A percentile compares a stretch with the other conserved stretches of the same genome.
phyloP scores from a whole-genome alignment of 1,284 basidiomycete genomes.

The Puccinia hordei region DNA sequence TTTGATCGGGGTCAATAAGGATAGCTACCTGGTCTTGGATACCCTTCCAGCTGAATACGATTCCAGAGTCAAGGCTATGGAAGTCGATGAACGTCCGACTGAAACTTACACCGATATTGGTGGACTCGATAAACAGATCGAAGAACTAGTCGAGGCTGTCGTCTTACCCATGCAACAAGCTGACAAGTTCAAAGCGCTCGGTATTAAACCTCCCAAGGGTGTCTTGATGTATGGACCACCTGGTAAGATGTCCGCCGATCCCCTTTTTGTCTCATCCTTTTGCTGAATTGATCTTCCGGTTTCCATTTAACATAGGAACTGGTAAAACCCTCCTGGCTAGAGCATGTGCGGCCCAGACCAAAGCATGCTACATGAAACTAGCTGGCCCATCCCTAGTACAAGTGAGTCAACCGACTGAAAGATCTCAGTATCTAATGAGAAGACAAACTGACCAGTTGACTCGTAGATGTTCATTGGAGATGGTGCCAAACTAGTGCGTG shows the following conservation, averaged over 20 bases:
- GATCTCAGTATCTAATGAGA: not conserved
- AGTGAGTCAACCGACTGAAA: conserved; percentile 55
- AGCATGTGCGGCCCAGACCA: conserved; percentile 78
- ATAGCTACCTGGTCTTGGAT: conserved; percentile 96
- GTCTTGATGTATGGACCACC: conserved; percentile 78
- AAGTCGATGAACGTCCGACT: conserved; percentile 79
- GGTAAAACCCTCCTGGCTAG: conserved; percentile 76
- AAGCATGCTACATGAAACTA: conserved; percentile 77
- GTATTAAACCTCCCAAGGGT: conserved; percentile 78
- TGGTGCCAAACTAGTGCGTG: conserved; percentile 95
- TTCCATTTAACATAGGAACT: conserved; percentile 65
- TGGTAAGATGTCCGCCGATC: conserved; percentile 61
- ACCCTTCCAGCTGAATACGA: conserved; percentile 77
- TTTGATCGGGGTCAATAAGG: conserved; percentile 98
- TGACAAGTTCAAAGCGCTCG: conserved; percentile 76
- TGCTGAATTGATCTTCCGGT: not conserved
- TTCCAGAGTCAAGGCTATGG: conserved; percentile 84
- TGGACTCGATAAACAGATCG: conserved; percentile 78
- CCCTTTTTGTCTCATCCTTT: conserved; percentile 36
- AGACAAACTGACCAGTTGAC: not conserved
- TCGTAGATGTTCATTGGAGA: conserved; percentile 76
- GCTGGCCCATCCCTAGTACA: conserved; percentile 76
- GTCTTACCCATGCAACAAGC: conserved; percentile 79
- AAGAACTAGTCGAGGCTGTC: conserved; percentile 77
- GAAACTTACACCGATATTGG: conserved; percentile 79